Evolutionary conservation across 192 early-diverging fungal species (phyloP).

Genomic region (Backusella sp.): DNA sequence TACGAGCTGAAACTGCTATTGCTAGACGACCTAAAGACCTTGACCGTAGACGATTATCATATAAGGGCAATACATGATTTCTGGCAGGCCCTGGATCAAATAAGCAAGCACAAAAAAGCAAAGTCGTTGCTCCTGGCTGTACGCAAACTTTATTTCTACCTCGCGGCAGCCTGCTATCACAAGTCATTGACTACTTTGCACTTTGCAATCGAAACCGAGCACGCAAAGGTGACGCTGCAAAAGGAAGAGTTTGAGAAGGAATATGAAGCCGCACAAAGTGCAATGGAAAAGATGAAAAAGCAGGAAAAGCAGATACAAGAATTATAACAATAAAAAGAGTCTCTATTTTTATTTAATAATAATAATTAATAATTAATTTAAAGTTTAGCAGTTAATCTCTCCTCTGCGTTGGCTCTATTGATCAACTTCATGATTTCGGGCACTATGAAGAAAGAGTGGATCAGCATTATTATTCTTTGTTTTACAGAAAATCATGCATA

Average conservation of each 20-base stretch:
- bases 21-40: not conserved
- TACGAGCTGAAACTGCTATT: not conserved
- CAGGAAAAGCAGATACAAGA: not conserved
- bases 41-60: not conserved
- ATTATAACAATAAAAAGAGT: not conserved
- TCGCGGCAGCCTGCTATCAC: not conserved
- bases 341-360: not conserved
- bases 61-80: slow-evolving; percentile 1
- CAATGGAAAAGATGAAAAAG: slow-evolving; percentile 1
- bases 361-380: not conserved
- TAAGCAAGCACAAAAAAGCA: not conserved
- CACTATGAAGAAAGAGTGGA: not conserved
- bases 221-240: not conserved
- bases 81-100: slow-evolving; percentile 1
- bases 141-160: slow-evolving; percentile 15
- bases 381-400: not conserved
- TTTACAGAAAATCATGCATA: not conserved
- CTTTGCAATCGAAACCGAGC: not conserved
- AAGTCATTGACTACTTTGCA: not conserved
- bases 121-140: not conserved
- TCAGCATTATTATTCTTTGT: not conserved
- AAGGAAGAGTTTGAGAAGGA: slow-evolving; percentile 10
- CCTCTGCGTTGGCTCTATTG: not conserved
- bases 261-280: not conserved
- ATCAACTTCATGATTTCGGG: slow-evolving; percentile 18